Evolutionary conservation across 2,329 filamentous ascomycete genomes (phyloP), one percentile per base, ranked within the genome.

Genomic region (Phaeosphaeriaceae sp.): DNA sequence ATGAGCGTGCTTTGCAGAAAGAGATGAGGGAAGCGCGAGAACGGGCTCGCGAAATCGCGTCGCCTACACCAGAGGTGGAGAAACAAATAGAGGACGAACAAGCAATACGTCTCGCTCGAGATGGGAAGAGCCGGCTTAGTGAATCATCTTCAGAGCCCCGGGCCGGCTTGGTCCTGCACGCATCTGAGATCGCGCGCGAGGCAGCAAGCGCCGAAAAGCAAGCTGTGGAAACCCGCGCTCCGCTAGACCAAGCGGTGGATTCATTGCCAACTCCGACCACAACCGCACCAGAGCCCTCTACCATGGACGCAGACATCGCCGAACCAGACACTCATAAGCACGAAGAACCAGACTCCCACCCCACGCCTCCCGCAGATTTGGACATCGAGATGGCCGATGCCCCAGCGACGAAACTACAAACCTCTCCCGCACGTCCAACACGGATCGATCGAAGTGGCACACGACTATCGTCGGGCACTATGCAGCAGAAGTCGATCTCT

Each of bases 401-500:
- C 25, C 65, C 67, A 21, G 40, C 51, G 19, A 13, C 17, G 41
- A 61, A 44, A 54, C 54, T 46, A 31, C 51, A 13, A 42, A 46
- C 20, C 33, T 53, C n/a, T 3, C 58, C 58, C 19, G 80, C 25
- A 72, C 78, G 62, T 53, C 50, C 63, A 31, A 40, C 67, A 20
- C 61, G 51, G 19, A 68, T 78, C 4, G 84, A 85, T 65, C 83
- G 88, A 27, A 89, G 89, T 79, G 89, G 88, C 11, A 91, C 89
- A 1, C 80, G 89, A 65, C 87, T 91, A 21, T 87, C 88, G 2
- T 91, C 90, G 10, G 89, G 89, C 44, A 86, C 88, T 2, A 87
- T 91, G 66, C 83, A 86, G 60, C 87, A 89, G 52, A 92, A 91
- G 70, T 91, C 89, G 5, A 88, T 91, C 4, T 89, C 87, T 19